phyloP scores from a whole-genome alignment of 495 filamentous ascomycete genomes.

The Penicillium canescens region DNA sequence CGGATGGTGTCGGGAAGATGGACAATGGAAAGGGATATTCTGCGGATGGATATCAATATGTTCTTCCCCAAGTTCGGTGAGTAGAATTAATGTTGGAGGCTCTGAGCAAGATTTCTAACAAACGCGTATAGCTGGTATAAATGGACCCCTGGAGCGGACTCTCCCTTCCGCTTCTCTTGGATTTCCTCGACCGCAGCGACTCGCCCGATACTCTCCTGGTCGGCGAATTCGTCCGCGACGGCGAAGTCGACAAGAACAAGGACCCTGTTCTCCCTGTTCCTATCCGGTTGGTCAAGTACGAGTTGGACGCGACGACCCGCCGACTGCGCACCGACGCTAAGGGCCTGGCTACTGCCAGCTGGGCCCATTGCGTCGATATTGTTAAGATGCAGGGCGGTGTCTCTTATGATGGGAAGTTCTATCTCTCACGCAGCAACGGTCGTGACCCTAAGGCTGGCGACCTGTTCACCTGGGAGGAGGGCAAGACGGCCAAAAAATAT shows the following conservation, averaged over 20 bases:
- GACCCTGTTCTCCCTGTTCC: constrained; percentile 13
- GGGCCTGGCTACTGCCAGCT: constrained; percentile 18
- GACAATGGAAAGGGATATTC: constrained; percentile 23
- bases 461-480: constrained; percentile 21
- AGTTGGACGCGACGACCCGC: constrained; percentile 15
- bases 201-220: constrained; percentile 21
- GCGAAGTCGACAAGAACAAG: constrained; percentile 1
- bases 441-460: constrained; percentile 16
- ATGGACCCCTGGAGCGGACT: constrained; percentile 13
- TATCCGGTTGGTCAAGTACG: constrained; percentile 24
- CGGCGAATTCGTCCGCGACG: constrained; percentile 19
- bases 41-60: constrained; percentile 34
- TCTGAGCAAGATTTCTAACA: neutral
- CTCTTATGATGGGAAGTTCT: constrained; percentile 17
- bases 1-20: constrained; percentile 24
- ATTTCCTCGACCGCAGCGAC: constrained; percentile 24
- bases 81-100: neutral
- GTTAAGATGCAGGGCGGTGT: constrained; percentile 23
- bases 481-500: constrained; percentile 1
- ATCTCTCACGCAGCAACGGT: constrained; percentile 22
- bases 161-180: constrained; percentile 26
- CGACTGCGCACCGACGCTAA: constrained; percentile 9
- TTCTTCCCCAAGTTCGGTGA: constrained; percentile 25
- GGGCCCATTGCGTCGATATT: constrained; percentile 21
- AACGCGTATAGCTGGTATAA: constrained; percentile 9